Percentiles rank a stretch among this genome's conserved stretches.
Evolutionary conservation across 1,284 basidiomycete species (phyloP).

Genomic region (Earliella scabrosa): DNA sequence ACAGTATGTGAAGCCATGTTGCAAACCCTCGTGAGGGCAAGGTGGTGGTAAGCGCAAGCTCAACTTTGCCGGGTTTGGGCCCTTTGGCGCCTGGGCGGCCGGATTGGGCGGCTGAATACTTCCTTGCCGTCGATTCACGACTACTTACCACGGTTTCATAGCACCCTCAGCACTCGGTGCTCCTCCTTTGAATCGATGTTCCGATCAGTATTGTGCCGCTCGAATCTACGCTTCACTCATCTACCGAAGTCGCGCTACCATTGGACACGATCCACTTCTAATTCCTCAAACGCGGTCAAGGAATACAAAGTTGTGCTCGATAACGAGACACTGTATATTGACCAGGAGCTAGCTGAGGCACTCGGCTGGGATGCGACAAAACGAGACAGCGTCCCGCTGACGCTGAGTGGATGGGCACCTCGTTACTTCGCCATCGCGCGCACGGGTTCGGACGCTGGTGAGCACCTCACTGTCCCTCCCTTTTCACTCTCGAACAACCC

Average conservation of each 20-base stretch:
- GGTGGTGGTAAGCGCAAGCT: no score
- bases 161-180: no score
- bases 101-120: no score
- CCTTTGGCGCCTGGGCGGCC: no score
- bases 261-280: not conserved
- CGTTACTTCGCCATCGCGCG: slow-evolving; percentile 29
- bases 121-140: no score
- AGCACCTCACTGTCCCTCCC: not conserved
- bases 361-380: slow-evolving; percentile 25
- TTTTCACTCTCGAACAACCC: not conserved
- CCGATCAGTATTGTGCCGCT: no score
- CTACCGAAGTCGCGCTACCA: not conserved
- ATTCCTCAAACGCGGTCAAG: no score
- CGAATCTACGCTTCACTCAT: no score
- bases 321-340: slow-evolving; percentile 29
- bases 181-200: no score
- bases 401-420: slow-evolving; percentile 28
- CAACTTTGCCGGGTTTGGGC: no score
- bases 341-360: slow-evolving; percentile 26
- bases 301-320: slow-evolving; percentile 31
- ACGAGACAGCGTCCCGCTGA: slow-evolving; percentile 17
- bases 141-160: no score
- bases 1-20: slow-evolving; percentile 20
- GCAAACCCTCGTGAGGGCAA: no score
- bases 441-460: slow-evolving; percentile 28